phyloP scores from a whole-genome alignment of 768 basidiomycete genomes.

The Rickenella mellea region DNA sequence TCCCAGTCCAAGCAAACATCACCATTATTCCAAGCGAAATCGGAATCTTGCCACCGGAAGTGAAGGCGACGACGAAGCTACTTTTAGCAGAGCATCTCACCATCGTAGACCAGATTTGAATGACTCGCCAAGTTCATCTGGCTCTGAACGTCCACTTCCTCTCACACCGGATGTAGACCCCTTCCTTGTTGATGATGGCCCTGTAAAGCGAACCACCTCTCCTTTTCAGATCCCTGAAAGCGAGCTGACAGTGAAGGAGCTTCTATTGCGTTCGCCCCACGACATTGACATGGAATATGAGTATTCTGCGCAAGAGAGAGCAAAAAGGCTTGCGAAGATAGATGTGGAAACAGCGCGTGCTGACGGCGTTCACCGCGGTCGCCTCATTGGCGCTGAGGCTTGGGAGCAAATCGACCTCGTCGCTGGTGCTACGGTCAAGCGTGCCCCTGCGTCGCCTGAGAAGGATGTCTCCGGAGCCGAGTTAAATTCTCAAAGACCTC shows the following conservation, averaged over 20 bases:
- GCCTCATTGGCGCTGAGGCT: constrained; percentile 24
- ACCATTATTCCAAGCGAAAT: not conserved
- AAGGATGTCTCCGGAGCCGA: no score
- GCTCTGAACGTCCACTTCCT: not conserved
- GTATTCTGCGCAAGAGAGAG: not conserved
- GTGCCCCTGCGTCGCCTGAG: constrained; percentile 9
- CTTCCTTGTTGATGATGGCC: not conserved
- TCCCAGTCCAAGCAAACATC: no score
- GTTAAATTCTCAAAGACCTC: no score
- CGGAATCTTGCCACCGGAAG: constrained; percentile 2
- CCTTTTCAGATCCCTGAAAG: no score
- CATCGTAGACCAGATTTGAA: not conserved
- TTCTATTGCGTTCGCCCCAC: not conserved
- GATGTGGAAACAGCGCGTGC: no score
- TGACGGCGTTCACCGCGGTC: not conserved
- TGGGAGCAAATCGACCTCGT: constrained; percentile 26
- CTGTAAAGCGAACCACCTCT: no score
- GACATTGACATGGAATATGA: no score
- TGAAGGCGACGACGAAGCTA: constrained; percentile 7
- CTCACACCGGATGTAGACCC: not conserved
- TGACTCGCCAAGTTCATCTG: not conserved
- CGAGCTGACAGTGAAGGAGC: not conserved
- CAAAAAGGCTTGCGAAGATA: not conserved
- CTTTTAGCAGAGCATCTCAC: not conserved
- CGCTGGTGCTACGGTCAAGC: constrained; percentile 24